phyloP scores from a whole-genome alignment of 192 early-diverging fungal species.

The Linnemannia elongata region DNA sequence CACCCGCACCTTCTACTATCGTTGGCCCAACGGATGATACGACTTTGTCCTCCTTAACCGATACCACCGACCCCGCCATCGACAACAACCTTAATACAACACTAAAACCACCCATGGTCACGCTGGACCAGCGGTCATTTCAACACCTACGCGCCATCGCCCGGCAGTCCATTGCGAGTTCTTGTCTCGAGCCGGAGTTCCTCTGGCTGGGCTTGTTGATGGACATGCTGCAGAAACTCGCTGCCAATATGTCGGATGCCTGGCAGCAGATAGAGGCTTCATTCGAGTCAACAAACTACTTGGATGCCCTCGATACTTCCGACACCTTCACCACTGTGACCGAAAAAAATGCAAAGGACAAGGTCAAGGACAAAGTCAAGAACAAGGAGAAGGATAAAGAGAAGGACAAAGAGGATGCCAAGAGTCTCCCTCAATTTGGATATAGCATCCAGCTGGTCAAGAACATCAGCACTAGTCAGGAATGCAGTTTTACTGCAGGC shows the following conservation, averaged over 20 bases:
- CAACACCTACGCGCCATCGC: constrained; percentile 51
- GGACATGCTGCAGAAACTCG: constrained; percentile 47
- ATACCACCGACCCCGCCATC: constrained; percentile 2
- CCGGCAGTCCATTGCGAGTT: constrained; percentile 48
- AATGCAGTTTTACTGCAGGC: constrained; percentile 42
- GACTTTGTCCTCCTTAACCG: neutral
- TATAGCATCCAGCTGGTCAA: constrained; percentile 37
- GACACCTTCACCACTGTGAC: neutral
- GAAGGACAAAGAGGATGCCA: neutral
- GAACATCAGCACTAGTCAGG: constrained; percentile 32
- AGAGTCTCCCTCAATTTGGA: constrained; percentile 13
- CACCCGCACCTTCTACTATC: neutral
- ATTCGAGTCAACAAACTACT: constrained; percentile 5
- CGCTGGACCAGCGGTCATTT: constrained; percentile 41
- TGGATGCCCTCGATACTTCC: neutral
- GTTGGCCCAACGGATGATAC: neutral
- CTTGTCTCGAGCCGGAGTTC: constrained; percentile 50
- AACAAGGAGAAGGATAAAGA: neutral
- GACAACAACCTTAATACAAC: neutral
- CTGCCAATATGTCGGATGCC: constrained; percentile 35
- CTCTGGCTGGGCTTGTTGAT: constrained; percentile 49
- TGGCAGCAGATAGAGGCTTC: constrained; percentile 48
- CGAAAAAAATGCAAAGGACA: constrained; percentile 8
- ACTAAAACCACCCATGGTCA: neutral
- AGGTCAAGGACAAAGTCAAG: neutral